Conservation (phyloP, 176 grass and related monocot genomes). For the Panicum miliaceum region DNA sequence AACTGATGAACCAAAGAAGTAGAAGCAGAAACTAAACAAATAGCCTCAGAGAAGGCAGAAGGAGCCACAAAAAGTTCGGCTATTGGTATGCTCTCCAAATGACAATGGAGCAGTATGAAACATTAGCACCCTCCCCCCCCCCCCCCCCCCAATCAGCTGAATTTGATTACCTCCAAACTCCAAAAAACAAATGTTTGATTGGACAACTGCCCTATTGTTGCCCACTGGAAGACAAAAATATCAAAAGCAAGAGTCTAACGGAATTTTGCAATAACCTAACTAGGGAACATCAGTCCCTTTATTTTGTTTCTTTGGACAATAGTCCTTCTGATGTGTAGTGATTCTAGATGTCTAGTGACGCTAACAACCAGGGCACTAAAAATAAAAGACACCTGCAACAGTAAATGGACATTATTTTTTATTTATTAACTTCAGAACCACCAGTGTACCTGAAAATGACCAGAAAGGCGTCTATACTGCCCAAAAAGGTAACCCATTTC, state of each 20-base stretch:
- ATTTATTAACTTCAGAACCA: slow-evolving; percentile 31
- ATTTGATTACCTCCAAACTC: background rate
- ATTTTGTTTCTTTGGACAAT: slow-evolving; percentile 10
- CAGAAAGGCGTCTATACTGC: slow-evolving; percentile 91
- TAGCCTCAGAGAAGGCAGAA: slow-evolving; percentile 1
- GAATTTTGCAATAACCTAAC: slow-evolving; percentile 6
- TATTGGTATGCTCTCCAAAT: background rate
- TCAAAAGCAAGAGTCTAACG: background rate
- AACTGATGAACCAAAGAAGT: slow-evolving; percentile 29
- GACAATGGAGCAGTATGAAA: slow-evolving; percentile 13
- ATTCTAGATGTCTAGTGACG: background rate
- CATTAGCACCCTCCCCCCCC: background rate
- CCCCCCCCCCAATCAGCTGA: background rate
- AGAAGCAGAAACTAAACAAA: slow-evolving; percentile 38
- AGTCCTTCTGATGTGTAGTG: background rate
- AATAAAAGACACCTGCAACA: background rate
- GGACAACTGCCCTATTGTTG: slow-evolving; percentile 23
- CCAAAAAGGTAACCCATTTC: slow-evolving; percentile 99
- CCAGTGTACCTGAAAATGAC: slow-evolving; percentile 89
- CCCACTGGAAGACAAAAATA: background rate
- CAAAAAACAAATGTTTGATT: slow-evolving; percentile 15
- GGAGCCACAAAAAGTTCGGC: background rate
- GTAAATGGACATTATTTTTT: slow-evolving; percentile 11
- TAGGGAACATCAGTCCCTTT: slow-evolving; percentile 3
- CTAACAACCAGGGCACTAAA: slow-evolving; percentile 11